phyloP scores from a whole-genome alignment of 2,329 filamentous ascomycete genomes.

The Ophiostoma australiae region DNA sequence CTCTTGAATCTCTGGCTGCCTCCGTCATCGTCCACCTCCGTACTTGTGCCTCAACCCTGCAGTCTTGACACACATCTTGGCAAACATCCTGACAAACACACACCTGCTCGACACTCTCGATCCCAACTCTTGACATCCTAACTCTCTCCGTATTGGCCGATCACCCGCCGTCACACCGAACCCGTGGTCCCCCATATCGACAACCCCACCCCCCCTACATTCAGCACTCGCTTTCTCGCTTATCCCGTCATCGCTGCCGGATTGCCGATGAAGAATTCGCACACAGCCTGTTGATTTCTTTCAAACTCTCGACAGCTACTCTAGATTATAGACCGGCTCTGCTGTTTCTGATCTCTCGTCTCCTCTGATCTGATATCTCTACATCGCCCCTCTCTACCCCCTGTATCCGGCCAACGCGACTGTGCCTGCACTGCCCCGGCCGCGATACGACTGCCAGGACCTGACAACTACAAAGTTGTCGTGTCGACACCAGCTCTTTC shows the following conservation, averaged over 20 bases:
- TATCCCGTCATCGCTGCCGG: background rate
- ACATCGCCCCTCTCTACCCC: constrained; percentile 4
- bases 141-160: background rate
- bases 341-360: background rate
- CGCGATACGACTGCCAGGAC: constrained; percentile 8
- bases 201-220: background rate
- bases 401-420: constrained; percentile 6
- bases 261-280: constrained; percentile 16
- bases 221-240: background rate
- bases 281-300: background rate
- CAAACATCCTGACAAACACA: background rate
- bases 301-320: background rate
- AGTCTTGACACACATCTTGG: background rate
- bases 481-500: constrained; percentile 11
- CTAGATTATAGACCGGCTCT: background rate
- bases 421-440: constrained; percentile 17
- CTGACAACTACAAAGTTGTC: constrained; percentile 14
- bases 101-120: background rate
- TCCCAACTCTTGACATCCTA: background rate
- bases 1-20: background rate
- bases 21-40: background rate
- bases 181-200: background rate
- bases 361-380: background rate
- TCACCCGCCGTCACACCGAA: constrained; percentile 2
- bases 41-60: background rate